These are phyloP conservation scores for Acer yangbiense DNA, from an alignment of 345 rosid species.

Conservation along the genomic window DNA sequence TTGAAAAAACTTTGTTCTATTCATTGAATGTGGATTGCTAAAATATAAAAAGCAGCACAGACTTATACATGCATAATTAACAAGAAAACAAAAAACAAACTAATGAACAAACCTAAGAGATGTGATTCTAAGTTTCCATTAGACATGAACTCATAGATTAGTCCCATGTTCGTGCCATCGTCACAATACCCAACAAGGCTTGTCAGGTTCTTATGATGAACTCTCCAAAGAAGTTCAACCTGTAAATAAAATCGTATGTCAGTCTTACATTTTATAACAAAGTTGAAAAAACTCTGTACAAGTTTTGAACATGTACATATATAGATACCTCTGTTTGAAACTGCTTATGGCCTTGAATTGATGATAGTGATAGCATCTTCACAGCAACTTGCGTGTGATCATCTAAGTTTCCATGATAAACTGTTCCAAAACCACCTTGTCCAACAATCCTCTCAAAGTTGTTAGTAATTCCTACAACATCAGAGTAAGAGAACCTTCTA, in stretches of 20 bases:
- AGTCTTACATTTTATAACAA: no score
- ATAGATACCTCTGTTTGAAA: conserved; percentile 25
- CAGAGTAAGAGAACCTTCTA: conserved; percentile 14
- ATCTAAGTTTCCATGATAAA: conserved; percentile 30
- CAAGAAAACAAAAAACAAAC: no score
- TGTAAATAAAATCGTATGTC: neutral
- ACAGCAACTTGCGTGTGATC: conserved; percentile 24
- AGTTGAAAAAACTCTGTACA: neutral
- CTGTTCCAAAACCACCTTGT: conserved; percentile 33
- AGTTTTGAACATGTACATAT: neutral
- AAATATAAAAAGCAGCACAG: no score
- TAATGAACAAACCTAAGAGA: no score
- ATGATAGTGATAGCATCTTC: conserved; percentile 27
- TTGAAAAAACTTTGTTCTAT: no score
- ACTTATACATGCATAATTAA: no score
- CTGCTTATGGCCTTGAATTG: conserved; percentile 14
- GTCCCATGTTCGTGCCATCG: no score
- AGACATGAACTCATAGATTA: no score
- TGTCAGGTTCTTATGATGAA: conserved; percentile 16
- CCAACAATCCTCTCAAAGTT: conserved; percentile 25
- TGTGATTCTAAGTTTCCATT: no score
- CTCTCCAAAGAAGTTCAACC: conserved; percentile 10
- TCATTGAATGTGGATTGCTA: no score
- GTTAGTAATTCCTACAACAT: conserved; percentile 24
- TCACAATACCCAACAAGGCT: no score